Conservation (phyloP, 768 basidiomycete genomes). For the Suillus paluster region DNA sequence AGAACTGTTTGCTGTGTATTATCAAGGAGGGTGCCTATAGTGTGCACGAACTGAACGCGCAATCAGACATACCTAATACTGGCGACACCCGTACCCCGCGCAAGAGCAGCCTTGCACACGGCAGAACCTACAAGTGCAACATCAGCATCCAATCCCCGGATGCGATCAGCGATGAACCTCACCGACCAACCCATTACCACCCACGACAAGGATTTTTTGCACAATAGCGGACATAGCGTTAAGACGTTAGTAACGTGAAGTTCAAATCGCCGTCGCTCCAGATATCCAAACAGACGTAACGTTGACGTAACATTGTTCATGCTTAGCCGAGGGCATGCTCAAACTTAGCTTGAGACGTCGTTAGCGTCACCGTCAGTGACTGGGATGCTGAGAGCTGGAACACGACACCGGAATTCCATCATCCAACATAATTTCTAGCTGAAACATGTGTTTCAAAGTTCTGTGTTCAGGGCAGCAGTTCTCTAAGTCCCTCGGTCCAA, state of each 20-base stretch:
- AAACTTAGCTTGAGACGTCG: no score
- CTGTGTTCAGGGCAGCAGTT: no score
- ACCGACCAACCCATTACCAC: slow-evolving; percentile 98
- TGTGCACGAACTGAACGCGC: slow-evolving; percentile 77
- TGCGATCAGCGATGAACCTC: slow-evolving; percentile 13
- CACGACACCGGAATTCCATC: no score
- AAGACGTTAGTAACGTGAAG: not conserved
- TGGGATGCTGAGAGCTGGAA: no score
- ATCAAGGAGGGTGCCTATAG: slow-evolving; percentile 89
- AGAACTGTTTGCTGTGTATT: slow-evolving; percentile 33
- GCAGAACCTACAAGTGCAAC: slow-evolving; percentile 71
- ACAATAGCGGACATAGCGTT: slow-evolving; percentile 22
- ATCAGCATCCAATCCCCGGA: not conserved
- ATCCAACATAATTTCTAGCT: no score
- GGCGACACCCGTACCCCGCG: slow-evolving; percentile 83
- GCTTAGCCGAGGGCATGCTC: no score
- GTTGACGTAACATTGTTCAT: no score
- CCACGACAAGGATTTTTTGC: slow-evolving; percentile 83
- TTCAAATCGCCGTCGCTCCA: not conserved
- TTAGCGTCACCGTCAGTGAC: no score
- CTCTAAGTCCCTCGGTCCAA: no score
- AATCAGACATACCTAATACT: slow-evolving; percentile 78
- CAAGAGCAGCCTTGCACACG: slow-evolving; percentile 86
- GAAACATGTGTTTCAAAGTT: no score
- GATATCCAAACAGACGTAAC: not conserved